These are phyloP conservation scores for Aspergillus latus DNA, from an alignment of 2,329 filamentous ascomycete species.

Conservation along the genomic window DNA sequence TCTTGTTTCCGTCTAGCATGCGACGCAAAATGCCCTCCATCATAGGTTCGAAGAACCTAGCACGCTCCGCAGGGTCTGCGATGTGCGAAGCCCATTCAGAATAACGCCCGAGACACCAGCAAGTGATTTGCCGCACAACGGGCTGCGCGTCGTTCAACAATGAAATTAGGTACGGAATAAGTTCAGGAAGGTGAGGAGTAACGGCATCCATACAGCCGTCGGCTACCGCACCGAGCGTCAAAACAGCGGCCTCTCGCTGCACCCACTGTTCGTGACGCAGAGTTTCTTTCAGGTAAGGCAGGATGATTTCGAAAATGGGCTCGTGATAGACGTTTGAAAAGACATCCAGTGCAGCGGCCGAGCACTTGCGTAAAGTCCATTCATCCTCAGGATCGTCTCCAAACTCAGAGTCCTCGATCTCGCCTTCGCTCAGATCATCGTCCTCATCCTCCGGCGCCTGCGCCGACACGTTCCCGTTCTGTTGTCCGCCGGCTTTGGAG, in stretches of 20 bases:
- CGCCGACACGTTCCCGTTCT: constrained; percentile 48
- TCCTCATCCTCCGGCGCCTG: constrained; percentile 57
- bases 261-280: constrained; percentile 87
- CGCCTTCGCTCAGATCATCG: constrained; percentile 81
- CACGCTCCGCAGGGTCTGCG: constrained; percentile 64
- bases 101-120: constrained; percentile 94
- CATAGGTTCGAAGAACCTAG: constrained; percentile 85
- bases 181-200: constrained; percentile 81
- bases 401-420: constrained; percentile 74
- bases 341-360: constrained; percentile 89
- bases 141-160: constrained; percentile 82
- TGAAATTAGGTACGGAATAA: constrained; percentile 86
- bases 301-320: constrained; percentile 83
- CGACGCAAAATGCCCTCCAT: constrained; percentile 93
- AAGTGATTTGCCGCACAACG: constrained; percentile 93
- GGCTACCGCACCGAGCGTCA: constrained; percentile 90
- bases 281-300: constrained; percentile 89
- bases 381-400: constrained; percentile 77
- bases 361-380: constrained; percentile 97
- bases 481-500: constrained; percentile 41
- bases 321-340: constrained; percentile 88
- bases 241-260: constrained; percentile 86
- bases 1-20: constrained; percentile 97
- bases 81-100: constrained; percentile 87
- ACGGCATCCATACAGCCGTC: constrained; percentile 92